Evolutionary conservation across 2,329 filamentous ascomycete genomes (phyloP).

Genomic region (Alternaria gansuensis): DNA sequence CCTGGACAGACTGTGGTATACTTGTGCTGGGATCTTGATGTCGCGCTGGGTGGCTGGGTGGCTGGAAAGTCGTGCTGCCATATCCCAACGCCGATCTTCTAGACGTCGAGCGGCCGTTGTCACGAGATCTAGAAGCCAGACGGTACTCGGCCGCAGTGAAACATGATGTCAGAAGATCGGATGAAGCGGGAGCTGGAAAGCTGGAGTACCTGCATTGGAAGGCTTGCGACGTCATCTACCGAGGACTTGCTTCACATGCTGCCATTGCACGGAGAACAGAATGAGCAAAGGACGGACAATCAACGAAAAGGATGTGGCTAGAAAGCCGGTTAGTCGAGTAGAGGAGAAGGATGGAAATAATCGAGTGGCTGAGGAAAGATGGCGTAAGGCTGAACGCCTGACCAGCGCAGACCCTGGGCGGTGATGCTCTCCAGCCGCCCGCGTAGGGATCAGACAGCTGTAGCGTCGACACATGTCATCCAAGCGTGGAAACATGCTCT

Average conservation of each 20-base stretch:
- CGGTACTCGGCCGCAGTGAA: not conserved
- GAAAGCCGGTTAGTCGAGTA: slow-evolving; percentile 1
- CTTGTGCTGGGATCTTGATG: not conserved
- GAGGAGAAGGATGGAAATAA: slow-evolving; percentile 1
- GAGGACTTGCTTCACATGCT: not conserved
- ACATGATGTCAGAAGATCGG: not conserved
- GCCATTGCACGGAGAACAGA: not conserved
- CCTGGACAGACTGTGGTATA: not conserved
- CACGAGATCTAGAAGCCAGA: not conserved
- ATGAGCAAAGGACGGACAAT: not conserved
- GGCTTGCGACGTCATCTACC: not conserved
- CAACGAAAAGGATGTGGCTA: not conserved
- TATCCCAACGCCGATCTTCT: not conserved
- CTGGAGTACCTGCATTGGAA: not conserved
- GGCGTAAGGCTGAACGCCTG: slow-evolving; percentile 20
- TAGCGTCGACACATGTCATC: slow-evolving; percentile 14
- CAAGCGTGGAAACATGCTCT: slow-evolving; percentile 2
- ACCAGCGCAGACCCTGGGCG: slow-evolving; percentile 14
- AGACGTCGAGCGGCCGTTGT: not conserved
- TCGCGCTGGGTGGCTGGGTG: not conserved
- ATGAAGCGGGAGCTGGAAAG: not conserved
- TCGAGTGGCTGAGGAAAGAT: slow-evolving; percentile 19
- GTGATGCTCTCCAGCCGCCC: slow-evolving; percentile 17
- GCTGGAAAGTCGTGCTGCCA: not conserved
- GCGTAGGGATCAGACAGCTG: slow-evolving; percentile 10